phyloP scores from a whole-genome alignment of 305 asterid genomes.

The Ilex paraguariensis region DNA sequence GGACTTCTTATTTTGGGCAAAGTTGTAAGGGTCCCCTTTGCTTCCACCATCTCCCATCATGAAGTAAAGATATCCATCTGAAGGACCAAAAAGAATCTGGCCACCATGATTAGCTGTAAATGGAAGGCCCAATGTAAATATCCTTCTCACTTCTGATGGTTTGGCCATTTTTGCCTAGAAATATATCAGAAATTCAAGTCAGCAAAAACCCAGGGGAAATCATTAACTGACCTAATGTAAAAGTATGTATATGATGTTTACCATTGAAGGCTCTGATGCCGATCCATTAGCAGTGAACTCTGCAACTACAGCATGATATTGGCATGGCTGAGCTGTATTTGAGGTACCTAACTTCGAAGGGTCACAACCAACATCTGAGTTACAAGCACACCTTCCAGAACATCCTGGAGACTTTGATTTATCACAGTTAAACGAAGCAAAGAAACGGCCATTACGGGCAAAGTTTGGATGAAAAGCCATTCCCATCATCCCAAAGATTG shows the following conservation, averaged over 20 bases:
- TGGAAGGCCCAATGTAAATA: slow-evolving; percentile 88
- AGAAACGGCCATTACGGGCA: slow-evolving; percentile 72
- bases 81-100: slow-evolving; percentile 86
- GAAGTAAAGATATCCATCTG: slow-evolving; percentile 69
- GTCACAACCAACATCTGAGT: slow-evolving; percentile 81
- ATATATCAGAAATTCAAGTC: background rate
- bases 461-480: slow-evolving; percentile 89
- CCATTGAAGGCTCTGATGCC: slow-evolving; percentile 65
- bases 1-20: slow-evolving; percentile 87
- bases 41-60: slow-evolving; percentile 95
- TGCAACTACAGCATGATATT: slow-evolving; percentile 59
- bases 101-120: slow-evolving; percentile 73
- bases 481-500: slow-evolving; percentile 87
- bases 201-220: background rate
- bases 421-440: slow-evolving; percentile 86
- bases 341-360: slow-evolving; percentile 63
- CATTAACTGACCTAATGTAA: background rate
- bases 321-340: slow-evolving; percentile 55
- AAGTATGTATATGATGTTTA: slow-evolving; percentile 13
- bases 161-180: slow-evolving; percentile 55
- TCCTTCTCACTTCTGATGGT: slow-evolving; percentile 69
- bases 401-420: slow-evolving; percentile 65
- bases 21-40: slow-evolving; percentile 72
- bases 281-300: slow-evolving; percentile 87
- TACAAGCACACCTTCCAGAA: slow-evolving; percentile 83